Base-by-base conservation (phyloP, 495 filamentous ascomycete genomes). In the Tuber calosporum region DNA sequence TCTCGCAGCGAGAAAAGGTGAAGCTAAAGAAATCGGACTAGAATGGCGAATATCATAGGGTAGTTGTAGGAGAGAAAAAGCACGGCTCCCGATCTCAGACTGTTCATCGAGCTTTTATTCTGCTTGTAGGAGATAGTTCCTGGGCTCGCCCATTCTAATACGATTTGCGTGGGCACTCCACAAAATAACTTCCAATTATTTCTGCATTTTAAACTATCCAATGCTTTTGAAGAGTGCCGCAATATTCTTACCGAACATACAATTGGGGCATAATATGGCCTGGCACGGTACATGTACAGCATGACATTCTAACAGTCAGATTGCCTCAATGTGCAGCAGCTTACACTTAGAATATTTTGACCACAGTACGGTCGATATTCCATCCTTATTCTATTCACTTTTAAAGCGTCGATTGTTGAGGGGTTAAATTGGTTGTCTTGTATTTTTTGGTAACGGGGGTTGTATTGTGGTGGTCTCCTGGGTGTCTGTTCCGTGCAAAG, bases 1-100 rank as follows among this genome's bases (percentile, higher is more conserved):
- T 58, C 53, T 53, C 22, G 45, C 22, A 13, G 53, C 53, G 17
- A 17, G 53, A 9, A 13, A 11, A 62, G 26, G 53, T 11, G 45
- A 26, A 62, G 53, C 53, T 22, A 30, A 17, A 30, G 53, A 15
- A 30, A 6, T 30, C n/a, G 53, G 53, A 17, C 30, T 17, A 17
- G 53, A 62, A 15, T 30, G 53, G n/a, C 30, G n/a, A 62, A 62
- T 62, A 17, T 30, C 26, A 62, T 62, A 62, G 53, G 53, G 30
- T 62, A 62, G 26, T 30, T 62, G 4, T 30, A 30, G 30, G 53
- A 13, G 53, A 30, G 53, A 62, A 26, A 48, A 53, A 53, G 45
- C 53, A 62, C 53, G n/a, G 53, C 53, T 62, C 53, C 53, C 53
- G 53, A 62, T 62, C 53, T 62, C 53, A 8, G 53, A 62, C 53